These are phyloP conservation scores for Rhodotorula kratochvilovae DNA, from an alignment of 768 basidiomycete genomes.

Conservation along the genomic window DNA sequence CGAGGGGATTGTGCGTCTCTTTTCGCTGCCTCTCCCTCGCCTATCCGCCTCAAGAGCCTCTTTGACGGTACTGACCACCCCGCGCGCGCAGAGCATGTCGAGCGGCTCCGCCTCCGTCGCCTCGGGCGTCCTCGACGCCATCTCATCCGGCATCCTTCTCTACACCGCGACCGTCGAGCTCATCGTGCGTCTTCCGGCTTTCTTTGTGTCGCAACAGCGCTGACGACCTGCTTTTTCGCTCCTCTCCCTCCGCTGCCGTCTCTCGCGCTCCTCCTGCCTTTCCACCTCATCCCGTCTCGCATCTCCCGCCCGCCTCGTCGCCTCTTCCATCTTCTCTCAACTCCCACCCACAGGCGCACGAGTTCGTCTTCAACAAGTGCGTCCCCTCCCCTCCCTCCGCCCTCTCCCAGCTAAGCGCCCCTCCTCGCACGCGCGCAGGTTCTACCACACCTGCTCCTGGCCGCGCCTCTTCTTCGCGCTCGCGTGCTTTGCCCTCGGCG, in stretches of 20 bases:
- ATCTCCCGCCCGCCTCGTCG: too few species aligned
- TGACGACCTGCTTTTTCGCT: too few species aligned
- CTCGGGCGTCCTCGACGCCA: constrained; percentile 40
- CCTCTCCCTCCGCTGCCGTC: too few species aligned
- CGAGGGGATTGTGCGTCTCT: constrained; percentile 31
- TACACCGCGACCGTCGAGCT: constrained; percentile 40
- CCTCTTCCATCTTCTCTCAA: too few species aligned
- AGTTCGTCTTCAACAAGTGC: constrained; percentile 36
- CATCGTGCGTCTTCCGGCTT: background rate
- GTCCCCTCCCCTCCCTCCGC: background rate
- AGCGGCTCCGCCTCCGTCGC: constrained; percentile 30
- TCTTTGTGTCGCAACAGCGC: too few species aligned
- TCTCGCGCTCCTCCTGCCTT: too few species aligned
- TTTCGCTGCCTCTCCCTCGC: too few species aligned
- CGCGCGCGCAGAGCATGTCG: too few species aligned
- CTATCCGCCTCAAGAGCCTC: too few species aligned
- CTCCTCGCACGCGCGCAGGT: background rate
- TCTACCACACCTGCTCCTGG: constrained; percentile 38
- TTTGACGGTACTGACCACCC: too few species aligned
- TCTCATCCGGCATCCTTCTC: constrained; percentile 41
- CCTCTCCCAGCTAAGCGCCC: background rate
- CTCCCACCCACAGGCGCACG: constrained; percentile 29
- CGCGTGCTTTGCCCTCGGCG: constrained; percentile 35
- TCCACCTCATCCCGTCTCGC: too few species aligned
- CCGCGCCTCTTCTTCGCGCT: constrained; percentile 28